Evolutionary conservation across 2,329 filamentous ascomycete species (phyloP), one percentile per base, ranked within the genome.

Genomic region (Pyrenophora teres): DNA sequence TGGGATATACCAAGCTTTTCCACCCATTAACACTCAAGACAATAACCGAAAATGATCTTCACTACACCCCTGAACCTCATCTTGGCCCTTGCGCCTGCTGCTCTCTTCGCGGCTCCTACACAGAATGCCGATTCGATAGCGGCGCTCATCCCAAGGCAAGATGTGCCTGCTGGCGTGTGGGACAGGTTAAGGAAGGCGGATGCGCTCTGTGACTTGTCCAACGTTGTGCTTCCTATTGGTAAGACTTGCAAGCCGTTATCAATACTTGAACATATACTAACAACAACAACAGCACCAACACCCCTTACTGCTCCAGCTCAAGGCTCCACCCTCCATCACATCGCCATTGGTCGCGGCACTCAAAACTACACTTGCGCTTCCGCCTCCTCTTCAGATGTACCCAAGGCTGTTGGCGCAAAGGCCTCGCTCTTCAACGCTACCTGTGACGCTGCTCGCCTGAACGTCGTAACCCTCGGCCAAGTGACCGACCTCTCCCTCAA

Each of bases 361-460:
- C 87, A 97, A 77, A 97, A 97, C 81, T 97, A 97, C 80, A 95
- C 90, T 44, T 97, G 93, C 80, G 79, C 83, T 52, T 77, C 71
- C 3, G 54, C 61, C 50, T 83, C 88, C 62, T 70, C 83, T 1
- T 82, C 82, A 3, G 82, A 84, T 0, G 76, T 76, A 0, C 92
- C 93, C 12, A 79, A 78, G 8, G 80, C 86, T 15, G 74, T 80
- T 42, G 93, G 93, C 57, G 93, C 93, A 46, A 70, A 90, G 0
- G 93, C 93, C 47, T 87, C 84, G 1, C 89, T 97, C 64, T 97
- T 89, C 85, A 92, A 97, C 76, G 89, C 87, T 52, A 89, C 86
- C 62, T 97, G 93, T 76, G 74, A 93, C 30, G 88, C 36, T 78
- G 83, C 60, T 86, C 86, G 64, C 87, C 90, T 0, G 27, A 62